phyloP scores from a whole-genome alignment of 1,139 yeast species.

The Scheffersomyces titani region DNA sequence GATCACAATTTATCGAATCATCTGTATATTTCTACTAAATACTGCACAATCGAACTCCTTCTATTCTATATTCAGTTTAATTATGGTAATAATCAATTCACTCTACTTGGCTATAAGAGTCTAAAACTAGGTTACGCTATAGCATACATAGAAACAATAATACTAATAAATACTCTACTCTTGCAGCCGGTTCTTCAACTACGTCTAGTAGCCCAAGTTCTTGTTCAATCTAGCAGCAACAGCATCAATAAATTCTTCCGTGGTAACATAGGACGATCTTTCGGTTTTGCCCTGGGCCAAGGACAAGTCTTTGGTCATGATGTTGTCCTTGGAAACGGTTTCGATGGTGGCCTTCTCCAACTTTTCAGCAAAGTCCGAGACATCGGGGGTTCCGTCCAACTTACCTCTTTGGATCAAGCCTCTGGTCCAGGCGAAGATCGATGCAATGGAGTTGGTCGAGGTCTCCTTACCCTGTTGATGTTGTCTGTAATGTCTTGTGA shows the following conservation, averaged over 20 bases:
- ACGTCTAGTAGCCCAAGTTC: slow-evolving; percentile 20
- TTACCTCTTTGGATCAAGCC: slow-evolving; percentile 82
- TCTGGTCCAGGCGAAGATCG: slow-evolving; percentile 86
- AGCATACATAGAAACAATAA: not conserved
- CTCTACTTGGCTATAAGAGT: not conserved
- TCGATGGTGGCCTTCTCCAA: slow-evolving; percentile 71
- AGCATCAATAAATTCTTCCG: slow-evolving; percentile 73
- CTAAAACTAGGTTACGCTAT: not conserved
- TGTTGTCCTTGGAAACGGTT: slow-evolving; percentile 70
- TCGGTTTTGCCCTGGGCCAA: slow-evolving; percentile 68
- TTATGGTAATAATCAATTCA: not conserved
- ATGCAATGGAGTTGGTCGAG: slow-evolving; percentile 81
- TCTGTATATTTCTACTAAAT: not conserved
- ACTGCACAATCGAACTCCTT: not conserved
- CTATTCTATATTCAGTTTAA: not conserved
- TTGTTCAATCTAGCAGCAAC: slow-evolving; percentile 56
- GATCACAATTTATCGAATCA: not conserved
- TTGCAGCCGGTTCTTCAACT: not conserved
- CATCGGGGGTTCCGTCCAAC: slow-evolving; percentile 70
- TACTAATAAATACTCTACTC: slow-evolving; percentile 2
- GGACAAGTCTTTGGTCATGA: slow-evolving; percentile 84
- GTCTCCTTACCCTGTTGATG: slow-evolving; percentile 85
- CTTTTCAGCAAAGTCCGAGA: slow-evolving; percentile 62
- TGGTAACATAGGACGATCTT: slow-evolving; percentile 68
- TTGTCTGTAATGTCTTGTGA: slow-evolving; percentile 83